phyloP scores from a whole-genome alignment of 169 alveolate genomes.

The Plasmodium yoelii region DNA sequence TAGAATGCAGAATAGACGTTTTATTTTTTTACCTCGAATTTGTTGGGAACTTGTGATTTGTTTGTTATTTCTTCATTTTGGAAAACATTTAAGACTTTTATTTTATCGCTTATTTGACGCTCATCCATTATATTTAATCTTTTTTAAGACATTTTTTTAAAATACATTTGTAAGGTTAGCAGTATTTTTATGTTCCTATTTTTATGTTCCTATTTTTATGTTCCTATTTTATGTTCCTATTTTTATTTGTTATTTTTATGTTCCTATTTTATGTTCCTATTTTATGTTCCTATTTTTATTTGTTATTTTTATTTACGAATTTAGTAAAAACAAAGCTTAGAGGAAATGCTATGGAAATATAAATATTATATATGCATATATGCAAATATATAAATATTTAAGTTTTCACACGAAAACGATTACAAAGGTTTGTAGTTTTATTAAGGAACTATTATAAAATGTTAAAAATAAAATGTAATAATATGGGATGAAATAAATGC shows the following conservation, averaged over 20 bases:
- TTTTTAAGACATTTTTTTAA: constrained; percentile 11
- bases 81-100: constrained; percentile 70
- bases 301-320: too few species aligned
- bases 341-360: too few species aligned
- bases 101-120: constrained; percentile 38
- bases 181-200: too few species aligned
- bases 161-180: too few species aligned
- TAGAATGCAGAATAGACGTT: not conserved
- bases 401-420: constrained; percentile 68
- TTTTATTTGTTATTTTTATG: too few species aligned
- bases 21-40: constrained; percentile 56
- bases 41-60: constrained; percentile 31
- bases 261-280: too few species aligned
- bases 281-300: too few species aligned
- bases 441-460: not conserved
- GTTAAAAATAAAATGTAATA: not conserved
- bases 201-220: not conserved
- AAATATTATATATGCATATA: too few species aligned
- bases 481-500: not conserved
- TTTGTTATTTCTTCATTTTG: constrained; percentile 55
- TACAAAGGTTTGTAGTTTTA: constrained; percentile 2
- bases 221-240: too few species aligned
- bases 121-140: constrained; percentile 43
- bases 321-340: not conserved
- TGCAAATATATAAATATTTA: too few species aligned